These are phyloP conservation scores for Penicillium sp. DNA, from an alignment of 2,329 filamentous ascomycete species.

Conservation along the genomic window DNA sequence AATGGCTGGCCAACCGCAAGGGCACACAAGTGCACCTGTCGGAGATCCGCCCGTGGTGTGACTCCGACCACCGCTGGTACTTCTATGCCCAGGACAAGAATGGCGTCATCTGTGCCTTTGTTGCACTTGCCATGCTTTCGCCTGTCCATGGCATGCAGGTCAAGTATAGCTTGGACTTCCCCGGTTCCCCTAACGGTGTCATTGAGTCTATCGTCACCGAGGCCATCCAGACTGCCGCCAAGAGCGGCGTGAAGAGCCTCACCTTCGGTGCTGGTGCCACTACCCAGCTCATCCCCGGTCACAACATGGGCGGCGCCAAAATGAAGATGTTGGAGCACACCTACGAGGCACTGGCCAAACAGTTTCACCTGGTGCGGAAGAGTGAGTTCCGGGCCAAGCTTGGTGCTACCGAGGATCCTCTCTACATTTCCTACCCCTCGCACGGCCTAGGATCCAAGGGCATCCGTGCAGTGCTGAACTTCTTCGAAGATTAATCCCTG, in stretches of 20 bases:
- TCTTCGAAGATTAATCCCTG: slow-evolving; percentile 63
- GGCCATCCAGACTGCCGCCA: slow-evolving; percentile 59
- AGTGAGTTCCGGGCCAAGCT: slow-evolving; percentile 88
- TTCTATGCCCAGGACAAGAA: slow-evolving; percentile 71
- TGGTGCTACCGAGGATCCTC: slow-evolving; percentile 74
- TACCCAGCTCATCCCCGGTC: slow-evolving; percentile 67
- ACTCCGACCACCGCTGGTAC: slow-evolving; percentile 77
- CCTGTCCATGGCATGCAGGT: slow-evolving; percentile 85
- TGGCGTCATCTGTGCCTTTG: slow-evolving; percentile 68
- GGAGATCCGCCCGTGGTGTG: slow-evolving; percentile 83
- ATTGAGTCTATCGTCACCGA: slow-evolving; percentile 79
- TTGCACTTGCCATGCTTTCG: slow-evolving; percentile 76
- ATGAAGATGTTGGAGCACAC: slow-evolving; percentile 77
- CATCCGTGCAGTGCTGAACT: slow-evolving; percentile 79
- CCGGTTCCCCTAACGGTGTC: slow-evolving; percentile 74
- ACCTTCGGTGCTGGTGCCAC: slow-evolving; percentile 86
- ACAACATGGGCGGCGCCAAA: slow-evolving; percentile 74
- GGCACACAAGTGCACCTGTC: slow-evolving; percentile 86
- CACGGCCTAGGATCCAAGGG: slow-evolving; percentile 78
- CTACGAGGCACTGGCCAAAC: slow-evolving; percentile 75
- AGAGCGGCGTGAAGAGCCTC: slow-evolving; percentile 59
- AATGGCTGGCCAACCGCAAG: slow-evolving; percentile 76
- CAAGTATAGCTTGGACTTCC: slow-evolving; percentile 95
- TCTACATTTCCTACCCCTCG: slow-evolving; percentile 86
- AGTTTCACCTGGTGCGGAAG: slow-evolving; percentile 77